Conservation (phyloP, 2,329 filamentous ascomycete species). For the Helotiales sp. region DNA sequence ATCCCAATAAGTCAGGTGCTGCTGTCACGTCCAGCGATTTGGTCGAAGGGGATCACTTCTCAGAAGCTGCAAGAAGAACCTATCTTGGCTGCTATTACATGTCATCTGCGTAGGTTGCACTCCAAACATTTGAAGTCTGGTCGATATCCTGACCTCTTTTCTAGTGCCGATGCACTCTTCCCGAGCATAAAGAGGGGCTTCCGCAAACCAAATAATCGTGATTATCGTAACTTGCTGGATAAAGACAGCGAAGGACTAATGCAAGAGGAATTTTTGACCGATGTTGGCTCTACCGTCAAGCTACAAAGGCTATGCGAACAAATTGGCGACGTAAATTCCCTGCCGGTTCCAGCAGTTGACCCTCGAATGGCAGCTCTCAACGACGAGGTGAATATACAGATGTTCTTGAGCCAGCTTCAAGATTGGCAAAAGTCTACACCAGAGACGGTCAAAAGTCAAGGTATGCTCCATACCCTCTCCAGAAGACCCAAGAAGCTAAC, state of each 20-base stretch:
- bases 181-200: constrained; percentile 29
- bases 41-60: constrained; percentile 29
- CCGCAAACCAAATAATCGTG: constrained; percentile 37
- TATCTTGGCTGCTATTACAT: constrained; percentile 43
- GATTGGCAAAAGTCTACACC: constrained; percentile 32
- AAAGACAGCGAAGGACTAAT: constrained; percentile 26
- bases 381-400: constrained; percentile 36
- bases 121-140: background rate
- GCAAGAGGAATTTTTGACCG: constrained; percentile 18
- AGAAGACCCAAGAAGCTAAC: background rate
- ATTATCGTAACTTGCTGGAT: constrained; percentile 36
- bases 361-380: constrained; percentile 29
- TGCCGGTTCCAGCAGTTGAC: constrained; percentile 16
- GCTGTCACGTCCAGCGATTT: constrained; percentile 32
- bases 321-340: constrained; percentile 21
- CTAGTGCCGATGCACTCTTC: constrained; percentile 7
- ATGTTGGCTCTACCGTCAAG: constrained; percentile 32
- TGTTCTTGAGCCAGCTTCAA: constrained; percentile 36
- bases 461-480: constrained; percentile 19
- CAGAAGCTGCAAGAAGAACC: constrained; percentile 35
- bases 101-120: constrained; percentile 36
- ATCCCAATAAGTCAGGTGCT: constrained; percentile 28
- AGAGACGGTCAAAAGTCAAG: constrained; percentile 23
- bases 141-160: too few relatives aligned
- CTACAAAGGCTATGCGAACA: constrained; percentile 32